Percentiles rank a stretch among this genome's conserved stretches.
These are phyloP conservation scores for Cladorrhinum samala DNA, from an alignment of 495 filamentous ascomycete genomes.

Conservation along the genomic window DNA sequence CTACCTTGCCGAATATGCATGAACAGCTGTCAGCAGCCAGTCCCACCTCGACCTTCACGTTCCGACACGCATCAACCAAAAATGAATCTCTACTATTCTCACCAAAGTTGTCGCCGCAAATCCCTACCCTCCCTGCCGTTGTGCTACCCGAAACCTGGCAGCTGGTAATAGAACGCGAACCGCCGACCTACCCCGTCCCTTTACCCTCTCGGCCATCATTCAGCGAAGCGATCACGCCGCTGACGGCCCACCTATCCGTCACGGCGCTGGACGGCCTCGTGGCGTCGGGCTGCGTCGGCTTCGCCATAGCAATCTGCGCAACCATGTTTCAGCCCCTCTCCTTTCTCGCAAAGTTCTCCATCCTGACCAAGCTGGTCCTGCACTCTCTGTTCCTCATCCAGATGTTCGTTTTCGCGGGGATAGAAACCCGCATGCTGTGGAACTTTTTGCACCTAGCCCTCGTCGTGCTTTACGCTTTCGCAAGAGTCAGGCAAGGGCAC, in stretches of 20 bases:
- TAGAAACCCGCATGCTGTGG: constrained; percentile 17
- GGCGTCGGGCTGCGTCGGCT: constrained; percentile 14
- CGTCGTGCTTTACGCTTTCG: constrained; percentile 11
- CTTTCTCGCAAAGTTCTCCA: constrained; percentile 3
- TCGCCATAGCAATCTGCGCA: constrained; percentile 16
- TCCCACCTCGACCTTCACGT: too few relatives aligned
- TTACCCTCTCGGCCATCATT: constrained; percentile 13
- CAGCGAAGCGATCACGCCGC: constrained; percentile 12
- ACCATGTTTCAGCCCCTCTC: constrained; percentile 13
- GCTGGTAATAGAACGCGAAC: constrained; percentile 16
- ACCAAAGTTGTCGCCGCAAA: not conserved
- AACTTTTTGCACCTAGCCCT: constrained; percentile 15
- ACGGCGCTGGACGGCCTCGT: constrained; percentile 24
- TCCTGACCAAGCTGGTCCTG: constrained; percentile 14
- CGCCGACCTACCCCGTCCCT: constrained; percentile 5
- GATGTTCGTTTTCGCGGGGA: constrained; percentile 15
- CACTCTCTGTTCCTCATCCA: constrained; percentile 17
- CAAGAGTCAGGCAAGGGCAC: not conserved
- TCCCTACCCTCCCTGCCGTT: constrained; percentile 2
- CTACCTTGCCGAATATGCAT: not conserved
- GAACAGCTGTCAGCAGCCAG: too few relatives aligned
- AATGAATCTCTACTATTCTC: too few relatives aligned
- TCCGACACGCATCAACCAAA: too few relatives aligned
- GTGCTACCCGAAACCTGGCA: constrained; percentile 18
- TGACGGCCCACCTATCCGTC: constrained; percentile 13